A percentile compares a stretch with the other conserved stretches of the same genome.
Conservation (phyloP, 495 filamentous ascomycete species). For the Hyaloscypha finlandica region DNA sequence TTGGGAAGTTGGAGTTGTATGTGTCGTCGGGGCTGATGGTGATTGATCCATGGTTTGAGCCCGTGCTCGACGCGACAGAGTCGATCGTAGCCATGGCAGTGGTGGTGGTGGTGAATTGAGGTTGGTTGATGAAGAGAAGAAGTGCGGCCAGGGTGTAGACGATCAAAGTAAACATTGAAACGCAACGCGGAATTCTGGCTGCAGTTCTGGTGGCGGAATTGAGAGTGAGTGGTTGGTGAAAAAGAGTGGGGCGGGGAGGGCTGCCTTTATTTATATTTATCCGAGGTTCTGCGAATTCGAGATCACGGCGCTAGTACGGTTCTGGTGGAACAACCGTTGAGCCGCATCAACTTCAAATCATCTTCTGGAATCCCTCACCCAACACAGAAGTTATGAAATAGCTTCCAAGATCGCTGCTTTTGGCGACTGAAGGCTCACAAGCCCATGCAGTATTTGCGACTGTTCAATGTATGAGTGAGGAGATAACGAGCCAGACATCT, state of each 20-base stretch:
- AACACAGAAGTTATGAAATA: not conserved
- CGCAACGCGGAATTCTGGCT: not conserved
- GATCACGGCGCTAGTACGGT: no score
- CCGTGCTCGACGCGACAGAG: constrained; percentile 31
- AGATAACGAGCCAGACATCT: no score
- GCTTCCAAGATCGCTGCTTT: not conserved
- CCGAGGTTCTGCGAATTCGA: not conserved
- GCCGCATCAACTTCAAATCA: not conserved
- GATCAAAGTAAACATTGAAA: not conserved
- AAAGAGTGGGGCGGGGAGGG: not conserved
- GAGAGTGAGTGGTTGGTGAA: not conserved
- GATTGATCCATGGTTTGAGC: constrained; percentile 33
- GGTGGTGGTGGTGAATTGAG: not conserved
- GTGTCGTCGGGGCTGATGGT: constrained; percentile 26
- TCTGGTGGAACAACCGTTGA: not conserved
- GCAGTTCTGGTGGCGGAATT: not conserved
- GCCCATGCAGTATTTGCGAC: not conserved
- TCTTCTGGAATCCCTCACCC: not conserved
- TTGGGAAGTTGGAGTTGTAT: not conserved
- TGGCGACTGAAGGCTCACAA: not conserved
- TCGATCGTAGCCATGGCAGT: constrained; percentile 2
- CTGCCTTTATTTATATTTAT: not conserved
- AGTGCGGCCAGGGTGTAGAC: not conserved
- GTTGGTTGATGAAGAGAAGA: not conserved
- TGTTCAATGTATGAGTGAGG: no score